phyloP scores from a whole-genome alignment of 768 basidiomycete genomes.

The Leucocoprinus leucothites region DNA sequence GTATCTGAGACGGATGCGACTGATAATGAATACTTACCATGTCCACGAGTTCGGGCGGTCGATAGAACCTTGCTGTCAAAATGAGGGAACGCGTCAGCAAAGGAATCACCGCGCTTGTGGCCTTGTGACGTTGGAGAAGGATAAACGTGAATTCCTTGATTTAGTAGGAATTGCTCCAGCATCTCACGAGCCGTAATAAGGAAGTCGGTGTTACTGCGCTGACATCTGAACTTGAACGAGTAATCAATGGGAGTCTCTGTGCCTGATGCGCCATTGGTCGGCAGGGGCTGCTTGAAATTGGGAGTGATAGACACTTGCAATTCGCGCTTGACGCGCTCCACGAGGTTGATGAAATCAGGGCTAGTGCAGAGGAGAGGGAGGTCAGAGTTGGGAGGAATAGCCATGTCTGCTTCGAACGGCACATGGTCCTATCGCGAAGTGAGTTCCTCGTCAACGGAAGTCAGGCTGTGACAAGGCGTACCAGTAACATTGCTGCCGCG shows the following conservation, averaged over 20 bases:
- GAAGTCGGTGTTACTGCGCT: conserved; percentile 93
- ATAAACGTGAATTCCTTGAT: conserved; percentile 81
- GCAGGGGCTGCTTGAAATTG: conserved; percentile 57
- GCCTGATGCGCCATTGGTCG: conserved; percentile 44
- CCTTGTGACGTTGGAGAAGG: conserved; percentile 75
- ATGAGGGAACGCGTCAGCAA: conserved; percentile 93
- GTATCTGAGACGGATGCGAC: conserved; percentile 1
- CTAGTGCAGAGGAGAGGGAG: conserved; percentile 72
- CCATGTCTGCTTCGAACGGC: conserved; percentile 94
- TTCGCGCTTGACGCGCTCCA: conserved; percentile 90
- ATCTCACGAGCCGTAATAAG: conserved; percentile 86
- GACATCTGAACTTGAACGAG: conserved; percentile 94
- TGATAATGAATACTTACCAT: conserved; percentile 32
- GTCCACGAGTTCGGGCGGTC: conserved; percentile 67
- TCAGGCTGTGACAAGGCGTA: conserved; percentile 45
- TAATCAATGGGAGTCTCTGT: conserved; percentile 67
- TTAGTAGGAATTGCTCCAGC: conserved; percentile 86
- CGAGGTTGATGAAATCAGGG: conserved; percentile 81
- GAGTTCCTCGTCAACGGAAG: neutral
- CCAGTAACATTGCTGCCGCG: conserved; percentile 92
- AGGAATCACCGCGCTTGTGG: conserved; percentile 87
- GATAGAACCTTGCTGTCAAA: conserved; percentile 94
- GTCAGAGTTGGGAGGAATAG: conserved; percentile 80
- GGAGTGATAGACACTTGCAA: conserved; percentile 88
- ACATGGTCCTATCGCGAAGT: conserved; percentile 73